Evolutionary conservation across 2,329 filamentous ascomycete species (phyloP).

Genomic region (Ophiostoma fasciatum): DNA sequence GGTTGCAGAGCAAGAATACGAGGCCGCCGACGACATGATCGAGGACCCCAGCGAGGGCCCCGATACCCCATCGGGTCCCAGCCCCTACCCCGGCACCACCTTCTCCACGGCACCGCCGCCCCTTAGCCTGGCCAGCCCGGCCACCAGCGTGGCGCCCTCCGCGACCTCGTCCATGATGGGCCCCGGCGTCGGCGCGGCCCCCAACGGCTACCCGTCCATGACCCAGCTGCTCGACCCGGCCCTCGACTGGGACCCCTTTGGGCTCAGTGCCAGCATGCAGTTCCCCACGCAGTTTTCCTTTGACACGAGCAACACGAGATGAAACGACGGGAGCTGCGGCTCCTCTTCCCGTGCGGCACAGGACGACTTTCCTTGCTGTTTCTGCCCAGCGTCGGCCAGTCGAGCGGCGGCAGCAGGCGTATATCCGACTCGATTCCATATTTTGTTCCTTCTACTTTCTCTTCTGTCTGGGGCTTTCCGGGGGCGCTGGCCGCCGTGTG

Average conservation of each 20-base stretch:
- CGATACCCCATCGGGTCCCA: constrained; percentile 49
- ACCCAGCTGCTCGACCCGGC: constrained; percentile 58
- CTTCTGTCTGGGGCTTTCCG: too few species aligned
- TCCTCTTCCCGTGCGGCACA: too few species aligned
- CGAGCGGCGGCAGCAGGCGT: too few species aligned
- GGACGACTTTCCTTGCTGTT: neutral
- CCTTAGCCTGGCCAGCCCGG: constrained; percentile 24
- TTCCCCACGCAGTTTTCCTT: constrained; percentile 77
- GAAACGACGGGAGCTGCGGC: too few species aligned
- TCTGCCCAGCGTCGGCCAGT: too few species aligned
- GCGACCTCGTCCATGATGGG: constrained; percentile 8
- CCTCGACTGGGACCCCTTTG: constrained; percentile 86
- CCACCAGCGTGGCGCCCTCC: constrained; percentile 11
- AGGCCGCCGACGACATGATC: constrained; percentile 76
- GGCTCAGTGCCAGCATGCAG: constrained; percentile 85
- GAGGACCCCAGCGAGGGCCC: constrained; percentile 55
- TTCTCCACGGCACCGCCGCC: constrained; percentile 30
- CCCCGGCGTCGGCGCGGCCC: constrained; percentile 9
- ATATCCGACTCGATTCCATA: neutral
- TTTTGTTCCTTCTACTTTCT: neutral
- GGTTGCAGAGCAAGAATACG: constrained; percentile 93
- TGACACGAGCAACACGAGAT: constrained; percentile 42
- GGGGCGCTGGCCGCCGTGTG: too few species aligned
- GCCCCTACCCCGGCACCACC: constrained; percentile 46
- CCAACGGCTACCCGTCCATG: constrained; percentile 55